Percentiles rank a stretch among this genome's conserved stretches.
Evolutionary conservation across 1,139 yeast species (phyloP).

Genomic region (Scheffersomyces illinoinensis): DNA sequence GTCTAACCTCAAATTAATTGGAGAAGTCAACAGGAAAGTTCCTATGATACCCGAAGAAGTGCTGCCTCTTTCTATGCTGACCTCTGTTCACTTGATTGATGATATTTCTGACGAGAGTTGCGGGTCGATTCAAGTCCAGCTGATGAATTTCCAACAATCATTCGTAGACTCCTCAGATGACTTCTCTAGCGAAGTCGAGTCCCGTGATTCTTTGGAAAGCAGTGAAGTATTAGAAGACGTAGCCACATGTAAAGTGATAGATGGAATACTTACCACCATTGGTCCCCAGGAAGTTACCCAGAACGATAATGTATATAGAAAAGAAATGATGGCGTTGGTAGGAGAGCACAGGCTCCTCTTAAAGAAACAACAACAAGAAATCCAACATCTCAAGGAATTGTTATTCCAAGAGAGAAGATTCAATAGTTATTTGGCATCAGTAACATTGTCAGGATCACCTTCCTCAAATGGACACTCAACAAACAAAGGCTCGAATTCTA

Average conservation of each 20-base stretch:
- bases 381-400: slow-evolving; percentile 24
- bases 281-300: neutral
- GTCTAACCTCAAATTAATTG: slow-evolving; percentile 6
- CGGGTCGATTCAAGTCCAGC: neutral
- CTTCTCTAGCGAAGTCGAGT: neutral
- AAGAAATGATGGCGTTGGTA: slow-evolving; percentile 28
- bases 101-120: neutral
- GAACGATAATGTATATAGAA: slow-evolving; percentile 13
- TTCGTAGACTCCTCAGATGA: neutral
- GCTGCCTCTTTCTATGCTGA: slow-evolving; percentile 1
- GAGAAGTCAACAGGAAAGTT: neutral
- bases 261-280: neutral
- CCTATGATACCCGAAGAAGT: neutral
- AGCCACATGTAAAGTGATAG: neutral
- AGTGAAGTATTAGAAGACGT: neutral
- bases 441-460: slow-evolving; percentile 3
- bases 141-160: neutral
- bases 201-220: neutral
- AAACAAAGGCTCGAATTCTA: neutral
- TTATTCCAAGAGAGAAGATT: slow-evolving; percentile 24
- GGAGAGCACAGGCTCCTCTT: slow-evolving; percentile 26
- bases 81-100: neutral
- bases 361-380: slow-evolving; percentile 30
- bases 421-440: slow-evolving; percentile 16
- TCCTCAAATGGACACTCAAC: neutral